Evolutionary conservation across 805 yeast species (phyloP).

Genomic region (Candida ortonii): DNA sequence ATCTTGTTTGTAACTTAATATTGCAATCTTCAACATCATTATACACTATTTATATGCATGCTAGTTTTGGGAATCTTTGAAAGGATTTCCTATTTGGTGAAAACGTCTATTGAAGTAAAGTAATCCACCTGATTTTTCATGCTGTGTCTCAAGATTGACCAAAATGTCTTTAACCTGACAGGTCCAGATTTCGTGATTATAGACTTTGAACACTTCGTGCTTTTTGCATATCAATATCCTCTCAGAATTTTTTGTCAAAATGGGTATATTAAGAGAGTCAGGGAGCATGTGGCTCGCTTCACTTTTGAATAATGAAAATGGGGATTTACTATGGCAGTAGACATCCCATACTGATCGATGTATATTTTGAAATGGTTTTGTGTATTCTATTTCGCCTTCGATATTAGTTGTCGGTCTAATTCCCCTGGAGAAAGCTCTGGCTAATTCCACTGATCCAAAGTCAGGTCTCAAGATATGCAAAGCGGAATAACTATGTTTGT

Average conservation of each 20-base stretch:
- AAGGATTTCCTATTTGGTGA: constrained; percentile 38
- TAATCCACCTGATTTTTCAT: constrained; percentile 55
- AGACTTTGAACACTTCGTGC: constrained; percentile 52
- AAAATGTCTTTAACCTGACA: constrained; percentile 67
- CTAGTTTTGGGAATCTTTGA: constrained; percentile 16
- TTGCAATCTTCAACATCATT: constrained; percentile 1
- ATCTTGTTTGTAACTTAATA: constrained; percentile 1
- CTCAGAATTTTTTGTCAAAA: constrained; percentile 52
- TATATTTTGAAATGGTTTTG: constrained; percentile 54
- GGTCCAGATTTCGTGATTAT: constrained; percentile 90
- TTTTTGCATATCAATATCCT: constrained; percentile 61
- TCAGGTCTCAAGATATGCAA: constrained; percentile 73
- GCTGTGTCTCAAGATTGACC: constrained; percentile 27
- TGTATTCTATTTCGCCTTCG: constrained; percentile 28
- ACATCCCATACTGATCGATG: constrained; percentile 36
- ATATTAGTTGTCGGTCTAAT: constrained; percentile 46
- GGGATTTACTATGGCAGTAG: constrained; percentile 22
- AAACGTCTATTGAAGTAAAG: constrained; percentile 63
- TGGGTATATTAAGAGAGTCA: constrained; percentile 47
- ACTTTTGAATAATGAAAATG: no score
- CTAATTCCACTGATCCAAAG: constrained; percentile 50
- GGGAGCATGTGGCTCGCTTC: no score
- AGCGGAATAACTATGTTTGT: constrained; percentile 58
- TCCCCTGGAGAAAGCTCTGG: constrained; percentile 61
- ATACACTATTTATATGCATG: constrained; percentile 2